Percentiles rank a stretch among this genome's conserved stretches.
These are phyloP conservation scores for Eleusine coracana DNA, from an alignment of 176 grass and related monocot genomes.

Conservation along the genomic window DNA sequence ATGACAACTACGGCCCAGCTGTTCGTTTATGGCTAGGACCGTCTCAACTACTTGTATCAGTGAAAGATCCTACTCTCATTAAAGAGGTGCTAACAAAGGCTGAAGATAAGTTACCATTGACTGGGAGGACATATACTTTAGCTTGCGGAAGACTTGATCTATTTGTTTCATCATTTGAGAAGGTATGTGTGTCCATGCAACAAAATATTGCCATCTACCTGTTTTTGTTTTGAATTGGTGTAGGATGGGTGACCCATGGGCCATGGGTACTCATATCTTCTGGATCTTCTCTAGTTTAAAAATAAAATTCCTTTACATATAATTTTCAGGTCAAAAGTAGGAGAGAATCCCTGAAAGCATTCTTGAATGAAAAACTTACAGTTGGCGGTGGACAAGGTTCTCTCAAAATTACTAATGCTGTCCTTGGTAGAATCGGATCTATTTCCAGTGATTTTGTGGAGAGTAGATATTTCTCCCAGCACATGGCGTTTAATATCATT, in stretches of 20 bases:
- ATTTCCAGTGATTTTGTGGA: constrained; percentile 58
- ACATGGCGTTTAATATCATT: constrained; percentile 77
- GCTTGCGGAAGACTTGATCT: constrained; percentile 81
- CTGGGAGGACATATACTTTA: constrained; percentile 77
- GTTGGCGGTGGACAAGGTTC: constrained; percentile 34
- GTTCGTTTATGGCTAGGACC: constrained; percentile 86
- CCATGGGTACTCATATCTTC: background rate
- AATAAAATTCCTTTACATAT: constrained; percentile 4
- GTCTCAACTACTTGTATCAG: constrained; percentile 86
- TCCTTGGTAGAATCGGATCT: constrained; percentile 53
- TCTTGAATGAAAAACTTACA: constrained; percentile 65
- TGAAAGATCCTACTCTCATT: constrained; percentile 72
- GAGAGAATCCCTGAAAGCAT: constrained; percentile 74
- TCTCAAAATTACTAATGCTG: constrained; percentile 52
- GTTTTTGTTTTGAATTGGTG: background rate
- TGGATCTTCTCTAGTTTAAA: background rate
- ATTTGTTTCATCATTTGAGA: constrained; percentile 78
- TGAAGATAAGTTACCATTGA: constrained; percentile 86
- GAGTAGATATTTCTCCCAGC: constrained; percentile 62
- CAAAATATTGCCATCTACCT: background rate
- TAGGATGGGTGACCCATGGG: background rate
- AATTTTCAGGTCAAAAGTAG: constrained; percentile 64
- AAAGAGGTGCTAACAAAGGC: constrained; percentile 82
- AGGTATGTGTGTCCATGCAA: constrained; percentile 50
- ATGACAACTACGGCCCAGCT: constrained; percentile 83